Base-by-base conservation (phyloP, 2,329 filamentous ascomycete genomes). In the Paracorniculantispora psalliotae region DNA sequence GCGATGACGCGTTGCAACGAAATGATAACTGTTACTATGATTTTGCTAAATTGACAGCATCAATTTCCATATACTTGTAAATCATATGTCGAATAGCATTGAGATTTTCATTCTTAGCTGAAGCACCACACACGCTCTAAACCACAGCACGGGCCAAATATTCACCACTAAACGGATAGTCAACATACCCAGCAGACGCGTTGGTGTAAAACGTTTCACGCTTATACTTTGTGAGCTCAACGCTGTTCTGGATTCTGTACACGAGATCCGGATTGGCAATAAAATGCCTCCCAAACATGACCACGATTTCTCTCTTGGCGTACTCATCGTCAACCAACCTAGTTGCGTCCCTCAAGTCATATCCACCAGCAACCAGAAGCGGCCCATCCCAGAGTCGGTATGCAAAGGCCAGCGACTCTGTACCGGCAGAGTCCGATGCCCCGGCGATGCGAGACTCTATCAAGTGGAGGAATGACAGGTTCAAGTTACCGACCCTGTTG, bases 191-290 rank as follows among this genome's bases (percentile, higher is more conserved):
- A 2, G 21, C 26, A 5, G 53, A 21, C 61, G 67, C 64, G 10
- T 61, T 59, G 21, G 63, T 65, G 59, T 69, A 71, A 37, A 71
- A 71, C 1, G 63, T 65, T 39, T 37, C 43, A 9, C 69, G 65
- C 23, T 68, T 64, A 37, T 69, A 71, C 4, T 62, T 61, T 19
- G 59, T 63, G 8, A 71, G 54, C 15, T 62, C 49, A 26, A 71
- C 39, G 13, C 62, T 62, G 59, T 68, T 55, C 49, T 64, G 65
- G 37, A 70, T 57, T 13, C 67, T 57, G 56, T 63, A 69, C n/a
- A 68, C 66, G 2, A 71, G 58, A 35, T 71, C 69, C 0, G 69
- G 69, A 33, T 68, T 72, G 7, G 67, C 62, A 9, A 68, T 65
- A 58, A 67, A 72, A 39, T 64, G 65, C 30, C 69, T 62, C 0